These are phyloP conservation scores for Theileria annulata DNA, from an alignment of 169 alveolate genomes.

Conservation along the genomic window DNA sequence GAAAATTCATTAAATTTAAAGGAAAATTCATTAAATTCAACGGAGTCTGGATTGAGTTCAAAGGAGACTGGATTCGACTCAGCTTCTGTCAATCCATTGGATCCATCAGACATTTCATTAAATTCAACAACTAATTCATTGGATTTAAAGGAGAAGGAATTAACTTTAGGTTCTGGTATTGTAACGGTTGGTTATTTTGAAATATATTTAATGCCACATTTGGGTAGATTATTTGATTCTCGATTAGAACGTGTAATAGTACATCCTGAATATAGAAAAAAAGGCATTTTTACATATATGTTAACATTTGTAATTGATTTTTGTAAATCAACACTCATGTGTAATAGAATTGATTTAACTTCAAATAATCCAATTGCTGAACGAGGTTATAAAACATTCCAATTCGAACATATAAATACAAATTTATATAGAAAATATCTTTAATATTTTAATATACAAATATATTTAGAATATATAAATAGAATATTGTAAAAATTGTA, in stretches of 20 bases:
- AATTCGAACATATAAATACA: conserved; percentile 62
- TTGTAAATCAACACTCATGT: conserved; percentile 54
- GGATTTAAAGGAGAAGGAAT: neutral
- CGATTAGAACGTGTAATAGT: conserved; percentile 75
- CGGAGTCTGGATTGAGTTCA: no score
- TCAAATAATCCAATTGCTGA: conserved; percentile 73
- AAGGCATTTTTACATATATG: conserved; percentile 63
- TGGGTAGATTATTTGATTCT: conserved; percentile 77
- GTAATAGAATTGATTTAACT: conserved; percentile 72
- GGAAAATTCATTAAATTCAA: no score
- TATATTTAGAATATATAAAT: no score
- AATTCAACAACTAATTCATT: neutral
- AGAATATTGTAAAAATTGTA: no score
- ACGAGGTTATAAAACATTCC: conserved; percentile 64
- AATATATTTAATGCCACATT: conserved; percentile 70
- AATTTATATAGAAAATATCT: conserved; percentile 60
- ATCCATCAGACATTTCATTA: no score
- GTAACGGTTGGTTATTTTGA: conserved; percentile 73
- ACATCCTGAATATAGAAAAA: conserved; percentile 68
- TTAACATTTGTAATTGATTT: conserved; percentile 58
- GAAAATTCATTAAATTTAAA: no score
- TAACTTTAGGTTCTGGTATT: neutral
- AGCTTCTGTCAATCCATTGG: no score
- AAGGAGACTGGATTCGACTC: no score
- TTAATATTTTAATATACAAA: neutral